These are phyloP conservation scores for Ustilaginoidea virens DNA, from an alignment of 2,329 filamentous ascomycete genomes.

Conservation along the genomic window DNA sequence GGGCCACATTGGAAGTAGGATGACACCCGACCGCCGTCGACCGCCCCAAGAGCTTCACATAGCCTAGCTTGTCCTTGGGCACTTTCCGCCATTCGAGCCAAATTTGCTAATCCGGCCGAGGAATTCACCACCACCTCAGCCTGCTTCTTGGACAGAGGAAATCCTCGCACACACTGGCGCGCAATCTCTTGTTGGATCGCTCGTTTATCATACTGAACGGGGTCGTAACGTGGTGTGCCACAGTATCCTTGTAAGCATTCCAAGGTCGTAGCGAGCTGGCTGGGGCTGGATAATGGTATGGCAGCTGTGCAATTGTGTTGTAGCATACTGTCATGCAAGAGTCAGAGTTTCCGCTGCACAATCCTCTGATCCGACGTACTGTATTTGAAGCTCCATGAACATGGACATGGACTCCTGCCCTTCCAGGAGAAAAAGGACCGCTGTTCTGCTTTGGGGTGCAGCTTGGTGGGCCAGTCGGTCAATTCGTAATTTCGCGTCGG, in stretches of 20 bases:
- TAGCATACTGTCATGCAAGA: constrained; percentile 17
- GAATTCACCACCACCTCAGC: background rate
- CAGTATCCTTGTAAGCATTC: constrained; percentile 19
- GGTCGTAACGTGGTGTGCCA: background rate
- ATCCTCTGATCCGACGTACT: constrained; percentile 16
- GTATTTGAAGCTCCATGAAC: constrained; percentile 28
- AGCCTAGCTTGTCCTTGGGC: constrained; percentile 9
- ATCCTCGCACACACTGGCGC: constrained; percentile 13
- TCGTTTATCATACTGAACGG: background rate
- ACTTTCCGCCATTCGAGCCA: constrained; percentile 11
- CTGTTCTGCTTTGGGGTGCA: constrained; percentile 21
- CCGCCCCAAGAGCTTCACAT: constrained; percentile 12
- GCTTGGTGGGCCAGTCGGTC: constrained; percentile 24
- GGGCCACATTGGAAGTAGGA: background rate
- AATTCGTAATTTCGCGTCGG: constrained; percentile 19
- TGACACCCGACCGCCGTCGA: background rate
- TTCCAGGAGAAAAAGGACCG: constrained; percentile 28
- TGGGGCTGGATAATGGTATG: constrained; percentile 23
- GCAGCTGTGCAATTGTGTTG: constrained; percentile 20
- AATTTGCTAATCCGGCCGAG: background rate
- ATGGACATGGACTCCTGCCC: constrained; percentile 14
- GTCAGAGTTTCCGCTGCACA: background rate
- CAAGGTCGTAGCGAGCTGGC: constrained; percentile 21
- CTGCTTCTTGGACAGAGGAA: constrained; percentile 11
- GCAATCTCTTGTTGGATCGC: constrained; percentile 1